These are phyloP conservation scores for Noccaea caerulescens DNA, from an alignment of 345 rosid genomes.

Conservation along the genomic window DNA sequence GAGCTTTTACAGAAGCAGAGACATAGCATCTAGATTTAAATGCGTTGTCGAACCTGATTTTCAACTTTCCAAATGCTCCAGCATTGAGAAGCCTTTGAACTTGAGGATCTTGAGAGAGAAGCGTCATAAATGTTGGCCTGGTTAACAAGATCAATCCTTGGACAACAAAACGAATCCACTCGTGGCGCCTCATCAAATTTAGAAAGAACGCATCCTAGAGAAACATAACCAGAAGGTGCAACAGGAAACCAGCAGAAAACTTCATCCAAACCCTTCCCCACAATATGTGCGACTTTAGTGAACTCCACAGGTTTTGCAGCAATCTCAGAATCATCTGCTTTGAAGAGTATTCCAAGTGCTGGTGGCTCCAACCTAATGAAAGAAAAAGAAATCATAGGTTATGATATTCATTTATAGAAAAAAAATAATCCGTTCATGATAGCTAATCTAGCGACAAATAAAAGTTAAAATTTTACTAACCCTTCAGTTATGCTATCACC, in stretches of 20 bases:
- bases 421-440: slow-evolving; percentile 3
- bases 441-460: slow-evolving; percentile 9
- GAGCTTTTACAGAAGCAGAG: slow-evolving; percentile 21
- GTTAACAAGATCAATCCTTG: slow-evolving; percentile 89
- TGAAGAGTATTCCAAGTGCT: slow-evolving; percentile 78
- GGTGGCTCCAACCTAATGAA: slow-evolving; percentile 88
- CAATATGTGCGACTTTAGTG: slow-evolving; percentile 80
- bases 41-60: slow-evolving; percentile 75
- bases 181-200: slow-evolving; percentile 74
- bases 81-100: slow-evolving; percentile 75
- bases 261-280: slow-evolving; percentile 88
- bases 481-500: slow-evolving; percentile 98
- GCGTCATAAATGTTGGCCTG: slow-evolving; percentile 77
- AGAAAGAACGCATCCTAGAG: slow-evolving; percentile 88
- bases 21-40: slow-evolving; percentile 23
- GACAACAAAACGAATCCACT: slow-evolving; percentile 78
- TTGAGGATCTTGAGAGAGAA: slow-evolving; percentile 79
- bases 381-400: slow-evolving; percentile 39
- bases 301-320: slow-evolving; percentile 92
- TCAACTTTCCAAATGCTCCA: slow-evolving; percentile 99
- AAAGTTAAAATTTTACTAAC: slow-evolving; percentile 49
- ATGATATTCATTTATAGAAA: slow-evolving; percentile 24
- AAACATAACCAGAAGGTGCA: slow-evolving; percentile 95
- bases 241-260: slow-evolving; percentile 94
- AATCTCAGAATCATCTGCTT: slow-evolving; percentile 71